A percentile compares a stretch with the other conserved stretches of the same genome.
Evolutionary conservation across 2,329 filamentous ascomycete genomes (phyloP).

Genomic region (Dothideomycetes sp.): DNA sequence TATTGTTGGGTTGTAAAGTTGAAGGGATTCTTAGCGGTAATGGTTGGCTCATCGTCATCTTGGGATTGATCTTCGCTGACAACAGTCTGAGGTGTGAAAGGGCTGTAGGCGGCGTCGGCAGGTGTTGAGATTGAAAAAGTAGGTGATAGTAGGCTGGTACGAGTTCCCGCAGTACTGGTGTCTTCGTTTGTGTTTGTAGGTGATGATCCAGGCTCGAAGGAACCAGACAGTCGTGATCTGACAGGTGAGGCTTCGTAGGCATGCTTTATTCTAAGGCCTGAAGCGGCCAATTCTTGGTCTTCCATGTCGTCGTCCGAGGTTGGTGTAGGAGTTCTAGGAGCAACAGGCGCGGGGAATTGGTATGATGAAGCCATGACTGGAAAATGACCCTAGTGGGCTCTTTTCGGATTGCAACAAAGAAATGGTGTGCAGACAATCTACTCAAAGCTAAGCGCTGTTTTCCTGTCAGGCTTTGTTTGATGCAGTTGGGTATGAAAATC

Average conservation of each 20-base stretch:
- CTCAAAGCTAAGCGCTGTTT: too few species aligned
- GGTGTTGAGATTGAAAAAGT: constrained; percentile 15
- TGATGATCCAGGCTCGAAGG: constrained; percentile 10
- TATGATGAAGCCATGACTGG: constrained; percentile 47
- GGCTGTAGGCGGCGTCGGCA: constrained; percentile 20
- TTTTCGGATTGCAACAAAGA: constrained; percentile 3
- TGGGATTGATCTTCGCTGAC: constrained; percentile 22
- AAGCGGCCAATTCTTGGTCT: constrained; percentile 14
- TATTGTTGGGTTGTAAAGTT: constrained; percentile 71
- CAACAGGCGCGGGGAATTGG: constrained; percentile 48
- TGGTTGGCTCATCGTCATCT: constrained; percentile 18
- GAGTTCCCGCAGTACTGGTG: constrained; percentile 7
- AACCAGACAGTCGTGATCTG: constrained; percentile 8
- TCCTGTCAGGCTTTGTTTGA: constrained; percentile 5
- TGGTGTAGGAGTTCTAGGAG: constrained; percentile 56
- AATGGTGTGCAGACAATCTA: too few species aligned
- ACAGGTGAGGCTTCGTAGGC: constrained; percentile 12
- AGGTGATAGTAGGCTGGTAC: constrained; percentile 14
- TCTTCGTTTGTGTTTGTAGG: constrained; percentile 11
- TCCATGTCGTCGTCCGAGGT: constrained; percentile 46
- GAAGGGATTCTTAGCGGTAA: constrained; percentile 59
- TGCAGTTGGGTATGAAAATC: constrained; percentile 3
- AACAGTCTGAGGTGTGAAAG: constrained; percentile 25
- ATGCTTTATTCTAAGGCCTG: constrained; percentile 19
- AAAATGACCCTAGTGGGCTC: constrained; percentile 17